phyloP scores from a whole-genome alignment of 169 alveolate genomes.

The Cardiosporidium cionae region DNA sequence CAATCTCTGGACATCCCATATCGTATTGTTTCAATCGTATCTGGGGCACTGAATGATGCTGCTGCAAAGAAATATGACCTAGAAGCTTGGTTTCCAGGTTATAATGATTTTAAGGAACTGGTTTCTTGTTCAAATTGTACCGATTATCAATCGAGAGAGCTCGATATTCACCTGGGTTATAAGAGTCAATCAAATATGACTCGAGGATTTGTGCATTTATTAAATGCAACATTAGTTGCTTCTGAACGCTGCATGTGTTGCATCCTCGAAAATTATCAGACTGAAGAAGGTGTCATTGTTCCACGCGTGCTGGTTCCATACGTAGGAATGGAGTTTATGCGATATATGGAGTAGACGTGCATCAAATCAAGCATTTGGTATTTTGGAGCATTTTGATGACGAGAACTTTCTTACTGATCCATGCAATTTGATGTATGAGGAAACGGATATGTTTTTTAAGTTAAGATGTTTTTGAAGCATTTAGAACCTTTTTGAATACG shows the following conservation, averaged over 20 bases:
- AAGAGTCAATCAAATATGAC: background rate
- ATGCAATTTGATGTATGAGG: no score
- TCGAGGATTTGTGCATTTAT: slow-evolving; percentile 81
- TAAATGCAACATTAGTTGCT: slow-evolving; percentile 97
- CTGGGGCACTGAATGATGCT: slow-evolving; percentile 99
- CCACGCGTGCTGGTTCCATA: slow-evolving; percentile 43
- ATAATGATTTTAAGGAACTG: slow-evolving; percentile 89
- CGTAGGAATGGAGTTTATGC: slow-evolving; percentile 37
- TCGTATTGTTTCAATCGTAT: slow-evolving; percentile 89
- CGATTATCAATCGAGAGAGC: slow-evolving; percentile 83
- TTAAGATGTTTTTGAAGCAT: no score
- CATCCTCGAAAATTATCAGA: slow-evolving; percentile 45
- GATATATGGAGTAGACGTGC: slow-evolving; percentile 1
- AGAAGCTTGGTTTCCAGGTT: slow-evolving; percentile 99
- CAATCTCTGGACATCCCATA: slow-evolving; percentile 87
- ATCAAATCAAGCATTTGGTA: no score
- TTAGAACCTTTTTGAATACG: no score
- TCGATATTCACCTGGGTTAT: slow-evolving; percentile 28
- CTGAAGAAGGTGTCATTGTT: slow-evolving; percentile 27
- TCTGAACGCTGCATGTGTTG: slow-evolving; percentile 83
- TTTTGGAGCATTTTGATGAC: no score
- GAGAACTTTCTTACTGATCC: no score
- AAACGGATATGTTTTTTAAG: no score
- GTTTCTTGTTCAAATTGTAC: slow-evolving; percentile 99
- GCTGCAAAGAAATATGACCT: slow-evolving; percentile 98